Evolutionary conservation across 495 filamentous ascomycete genomes (phyloP), one percentile per base, ranked within the genome.

Genomic region (Hypomontagnella submonticulosa): DNA sequence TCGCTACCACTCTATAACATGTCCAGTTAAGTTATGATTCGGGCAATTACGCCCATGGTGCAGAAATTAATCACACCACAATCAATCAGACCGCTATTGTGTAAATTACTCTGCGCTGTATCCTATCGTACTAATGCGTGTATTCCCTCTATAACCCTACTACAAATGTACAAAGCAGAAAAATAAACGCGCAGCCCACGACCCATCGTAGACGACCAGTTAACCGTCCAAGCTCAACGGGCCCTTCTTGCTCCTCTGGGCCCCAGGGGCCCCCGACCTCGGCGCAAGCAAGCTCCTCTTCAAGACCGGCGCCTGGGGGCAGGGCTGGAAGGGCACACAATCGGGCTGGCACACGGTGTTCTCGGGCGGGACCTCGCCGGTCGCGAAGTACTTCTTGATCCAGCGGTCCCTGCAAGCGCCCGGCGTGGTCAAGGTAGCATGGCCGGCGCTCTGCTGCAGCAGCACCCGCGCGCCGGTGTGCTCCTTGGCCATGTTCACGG

Each of bases 401-500:
- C 69, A 56, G 4, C 15, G 44, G 23, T 61, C 57, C 15, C 61
- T 61, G 52, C 76, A 78, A 40, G 33, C 19, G 4, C 76, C 73
- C 4, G 63, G 63, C 9, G 49, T 30, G 0, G 20, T 8, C 9
- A 74, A 4, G 23, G 74, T 63, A 23, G 52, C 61, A 46, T 78
- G 75, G 8, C 76, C 76, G 16, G 59, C 38, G 7, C 41, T 63
- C 12, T 72, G 63, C 68, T 75, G 74, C 34, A 67, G 27, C 34
- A 78, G 58, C 12, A 78, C 71, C 0, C 53, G 49, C 4, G 74
- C 55, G 3, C 70, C 71, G 0, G 60, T 32, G 52, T 76, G 73
- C 15, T 43, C 23, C 9, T 16, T 11, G 5, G 72, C 57, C 65
- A 78, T 69, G 43, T 50, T 47, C 15, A 58, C 52, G 0, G 76